Evolutionary conservation across 179 eudicot species (phyloP).

Genomic region (Kewa caespitosa): DNA sequence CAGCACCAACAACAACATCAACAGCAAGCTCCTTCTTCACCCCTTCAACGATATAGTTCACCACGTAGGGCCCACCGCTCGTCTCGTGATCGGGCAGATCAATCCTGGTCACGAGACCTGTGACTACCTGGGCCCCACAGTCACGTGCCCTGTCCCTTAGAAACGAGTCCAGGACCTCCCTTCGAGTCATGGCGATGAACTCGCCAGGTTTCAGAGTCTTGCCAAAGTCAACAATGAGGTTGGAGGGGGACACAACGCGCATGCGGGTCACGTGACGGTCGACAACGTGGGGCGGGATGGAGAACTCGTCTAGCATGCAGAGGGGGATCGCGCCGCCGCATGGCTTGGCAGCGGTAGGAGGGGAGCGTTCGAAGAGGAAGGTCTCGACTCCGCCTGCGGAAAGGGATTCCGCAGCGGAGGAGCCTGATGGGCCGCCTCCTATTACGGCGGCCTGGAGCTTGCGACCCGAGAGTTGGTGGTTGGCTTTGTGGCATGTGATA

Average conservation of each 20-base stretch:
- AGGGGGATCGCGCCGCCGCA: constrained; percentile 94
- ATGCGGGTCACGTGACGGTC: constrained; percentile 79
- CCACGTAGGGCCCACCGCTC: constrained; percentile 46
- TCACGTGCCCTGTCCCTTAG: constrained; percentile 61
- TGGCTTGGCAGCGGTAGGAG: constrained; percentile 71
- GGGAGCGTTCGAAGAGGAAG: constrained; percentile 73
- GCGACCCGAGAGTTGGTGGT: constrained; percentile 34
- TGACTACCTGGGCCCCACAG: constrained; percentile 49
- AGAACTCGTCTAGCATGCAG: constrained; percentile 87
- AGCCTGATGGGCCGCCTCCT: constrained; percentile 91
- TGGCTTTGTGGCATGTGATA: constrained; percentile 20
- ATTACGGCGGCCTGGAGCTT: constrained; percentile 78
- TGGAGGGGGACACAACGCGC: constrained; percentile 83
- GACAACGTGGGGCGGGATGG: constrained; percentile 61
- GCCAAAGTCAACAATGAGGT: constrained; percentile 75
- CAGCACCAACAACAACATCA: constrained; percentile 80
- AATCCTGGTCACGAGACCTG: constrained; percentile 58
- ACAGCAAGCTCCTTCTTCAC: constrained; percentile 41
- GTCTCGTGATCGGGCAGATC: constrained; percentile 43
- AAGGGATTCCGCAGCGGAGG: constrained; percentile 80
- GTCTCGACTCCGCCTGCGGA: constrained; percentile 76
- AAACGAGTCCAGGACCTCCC: constrained; percentile 80
- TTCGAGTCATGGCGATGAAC: constrained; percentile 93
- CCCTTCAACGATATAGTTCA: constrained; percentile 48
- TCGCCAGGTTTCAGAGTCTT: constrained; percentile 67